Conservation (phyloP, 2,329 filamentous ascomycete species). For the Aureobasidium sp. region DNA sequence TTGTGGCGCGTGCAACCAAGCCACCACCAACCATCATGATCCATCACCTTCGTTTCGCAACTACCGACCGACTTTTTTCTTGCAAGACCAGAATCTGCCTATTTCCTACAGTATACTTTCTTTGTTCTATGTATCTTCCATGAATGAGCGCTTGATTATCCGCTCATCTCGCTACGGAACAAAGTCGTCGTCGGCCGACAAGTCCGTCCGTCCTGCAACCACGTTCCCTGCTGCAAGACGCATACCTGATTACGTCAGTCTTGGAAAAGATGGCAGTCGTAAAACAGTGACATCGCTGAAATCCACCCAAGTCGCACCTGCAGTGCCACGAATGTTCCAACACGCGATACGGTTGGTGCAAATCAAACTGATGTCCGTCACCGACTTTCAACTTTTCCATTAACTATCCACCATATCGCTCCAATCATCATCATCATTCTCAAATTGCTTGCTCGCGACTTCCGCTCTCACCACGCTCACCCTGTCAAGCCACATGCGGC, state of each 20-base stretch:
- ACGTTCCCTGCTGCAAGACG: not conserved
- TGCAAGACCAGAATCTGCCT: not conserved
- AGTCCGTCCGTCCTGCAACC: not conserved
- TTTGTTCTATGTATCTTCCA: too few relatives aligned
- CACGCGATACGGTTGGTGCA: not conserved
- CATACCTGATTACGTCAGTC: not conserved
- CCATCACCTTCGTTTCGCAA: not conserved
- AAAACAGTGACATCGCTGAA: not conserved
- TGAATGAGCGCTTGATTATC: not conserved
- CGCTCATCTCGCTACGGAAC: not conserved
- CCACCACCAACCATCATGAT: not conserved
- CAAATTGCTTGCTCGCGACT: not conserved
- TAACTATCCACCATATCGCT: not conserved
- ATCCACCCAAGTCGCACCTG: not conserved
- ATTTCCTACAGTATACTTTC: not conserved
- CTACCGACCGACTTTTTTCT: not conserved
- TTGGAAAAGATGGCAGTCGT: not conserved
- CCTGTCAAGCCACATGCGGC: conserved; percentile 4
- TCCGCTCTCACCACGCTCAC: not conserved
- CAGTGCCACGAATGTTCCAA: not conserved
- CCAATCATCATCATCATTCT: not conserved
- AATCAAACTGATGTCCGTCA: not conserved
- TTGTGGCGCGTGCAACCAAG: not conserved
- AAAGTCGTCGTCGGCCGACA: not conserved
- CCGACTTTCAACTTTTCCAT: not conserved